Evolutionary conservation across 108 stramenopile species (phyloP).

Genomic region (Chaetoceros muelleri): DNA sequence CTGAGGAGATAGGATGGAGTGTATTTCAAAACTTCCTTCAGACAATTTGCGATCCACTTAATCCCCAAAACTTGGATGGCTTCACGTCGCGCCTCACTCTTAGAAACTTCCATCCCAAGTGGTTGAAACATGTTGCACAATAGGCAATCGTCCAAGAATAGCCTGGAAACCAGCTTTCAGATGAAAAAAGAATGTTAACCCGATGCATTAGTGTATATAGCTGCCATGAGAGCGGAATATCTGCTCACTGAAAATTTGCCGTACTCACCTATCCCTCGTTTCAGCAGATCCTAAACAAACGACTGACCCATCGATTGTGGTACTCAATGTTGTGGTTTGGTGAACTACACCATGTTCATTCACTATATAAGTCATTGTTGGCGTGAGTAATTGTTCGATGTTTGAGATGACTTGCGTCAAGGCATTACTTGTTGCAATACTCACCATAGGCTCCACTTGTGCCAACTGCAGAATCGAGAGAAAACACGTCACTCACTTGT

Average conservation of each 20-base stretch:
- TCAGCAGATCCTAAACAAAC: conserved; percentile 33
- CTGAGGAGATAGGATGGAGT: too few relatives aligned
- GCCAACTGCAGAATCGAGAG: conserved; percentile 63
- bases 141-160: conserved; percentile 61
- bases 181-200: conserved; percentile 3
- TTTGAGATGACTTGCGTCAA: not conserved
- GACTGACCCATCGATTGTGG: conserved; percentile 28
- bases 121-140: conserved; percentile 39
- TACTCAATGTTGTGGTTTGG: conserved; percentile 57
- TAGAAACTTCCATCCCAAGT: conserved; percentile 80
- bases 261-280: conserved; percentile 42
- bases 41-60: not conserved
- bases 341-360: conserved; percentile 76
- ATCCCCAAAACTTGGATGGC: not conserved
- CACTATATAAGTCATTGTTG: too few relatives aligned
- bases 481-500: conserved; percentile 35
- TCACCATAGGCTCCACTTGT: conserved; percentile 53
- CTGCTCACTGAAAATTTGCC: too few relatives aligned
- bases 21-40: not conserved
- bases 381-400: too few relatives aligned
- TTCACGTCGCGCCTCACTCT: conserved; percentile 3
- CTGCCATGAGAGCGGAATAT: not conserved
- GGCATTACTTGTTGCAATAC: not conserved
- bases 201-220: conserved; percentile 1
- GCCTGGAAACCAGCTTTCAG: conserved; percentile 54